Conservation (phyloP, 1,284 basidiomycete species). For the Rhizoctonia solani region DNA sequence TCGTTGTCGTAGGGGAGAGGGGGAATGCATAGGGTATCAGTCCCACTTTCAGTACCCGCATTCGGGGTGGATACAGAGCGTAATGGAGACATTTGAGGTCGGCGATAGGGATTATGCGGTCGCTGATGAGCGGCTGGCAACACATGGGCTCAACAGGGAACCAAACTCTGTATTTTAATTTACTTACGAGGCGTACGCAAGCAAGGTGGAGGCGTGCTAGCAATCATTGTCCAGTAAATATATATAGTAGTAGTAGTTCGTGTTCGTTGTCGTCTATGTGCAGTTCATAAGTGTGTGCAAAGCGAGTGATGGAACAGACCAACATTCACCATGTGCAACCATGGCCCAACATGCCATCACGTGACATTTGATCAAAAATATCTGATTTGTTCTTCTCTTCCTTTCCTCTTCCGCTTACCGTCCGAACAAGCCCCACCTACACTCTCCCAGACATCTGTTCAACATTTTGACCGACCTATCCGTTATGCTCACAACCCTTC, state of each 20-base stretch:
- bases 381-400: not conserved
- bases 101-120: conserved; percentile 28
- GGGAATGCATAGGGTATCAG: conserved; percentile 32
- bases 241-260: conserved; percentile 2
- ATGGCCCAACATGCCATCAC: conserved; percentile 16
- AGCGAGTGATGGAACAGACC: conserved; percentile 16
- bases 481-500: not conserved
- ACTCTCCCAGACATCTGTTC: too few species aligned
- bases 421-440: too few species aligned
- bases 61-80: conserved; percentile 21
- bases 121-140: conserved; percentile 26
- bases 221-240: conserved; percentile 17
- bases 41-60: conserved; percentile 3
- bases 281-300: conserved; percentile 32
- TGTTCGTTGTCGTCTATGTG: conserved; percentile 27
- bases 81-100: conserved; percentile 9
- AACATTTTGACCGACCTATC: too few species aligned
- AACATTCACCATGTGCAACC: conserved; percentile 14
- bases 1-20: conserved; percentile 5
- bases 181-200: conserved; percentile 25
- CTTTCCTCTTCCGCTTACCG: not conserved
- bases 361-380: not conserved
- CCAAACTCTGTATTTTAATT: not conserved
- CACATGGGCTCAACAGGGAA: not conserved
- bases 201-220: conserved; percentile 24